These are phyloP conservation scores for Calonectria montana DNA, from an alignment of 2,329 filamentous ascomycete genomes.

Conservation along the genomic window DNA sequence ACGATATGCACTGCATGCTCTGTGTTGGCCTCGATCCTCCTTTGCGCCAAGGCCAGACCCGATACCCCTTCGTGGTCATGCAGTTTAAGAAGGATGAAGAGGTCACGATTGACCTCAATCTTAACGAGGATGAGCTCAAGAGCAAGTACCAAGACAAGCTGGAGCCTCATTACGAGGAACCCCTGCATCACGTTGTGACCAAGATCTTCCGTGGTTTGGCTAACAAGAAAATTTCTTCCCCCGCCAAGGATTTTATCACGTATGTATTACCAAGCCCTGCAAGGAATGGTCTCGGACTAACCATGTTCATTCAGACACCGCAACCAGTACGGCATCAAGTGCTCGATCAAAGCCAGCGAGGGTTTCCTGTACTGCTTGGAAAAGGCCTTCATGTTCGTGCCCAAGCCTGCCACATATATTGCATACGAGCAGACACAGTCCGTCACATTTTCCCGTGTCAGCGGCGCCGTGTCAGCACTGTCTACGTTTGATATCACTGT, in stretches of 20 bases:
- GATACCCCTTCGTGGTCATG: constrained; percentile 99
- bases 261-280: constrained; percentile 48
- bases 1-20: constrained; percentile 95
- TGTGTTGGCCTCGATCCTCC: constrained; percentile 95
- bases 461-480: constrained; percentile 90
- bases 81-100: constrained; percentile 99
- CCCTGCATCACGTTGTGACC: constrained; percentile 91
- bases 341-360: constrained; percentile 99
- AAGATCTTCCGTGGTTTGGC: constrained; percentile 95
- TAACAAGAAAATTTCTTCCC: constrained; percentile 93
- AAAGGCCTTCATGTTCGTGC: constrained; percentile 99
- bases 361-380: constrained; percentile 97
- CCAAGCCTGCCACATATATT: constrained; percentile 97
- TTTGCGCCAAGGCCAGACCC: constrained; percentile 94
- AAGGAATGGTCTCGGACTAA: constrained; percentile 42
- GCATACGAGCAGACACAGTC: constrained; percentile 92
- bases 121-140: constrained; percentile 89
- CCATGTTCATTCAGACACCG: constrained; percentile 72
- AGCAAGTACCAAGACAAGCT: constrained; percentile 90
- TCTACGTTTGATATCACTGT: constrained; percentile 98
- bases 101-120: constrained; percentile 94
- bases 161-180: constrained; percentile 89
- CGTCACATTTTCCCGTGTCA: constrained; percentile 95
- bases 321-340: constrained; percentile 95
- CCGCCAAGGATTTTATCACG: constrained; percentile 93